These are phyloP conservation scores for Leucosporidium creatinivorum DNA, from an alignment of 768 basidiomycete species.

Conservation along the genomic window DNA sequence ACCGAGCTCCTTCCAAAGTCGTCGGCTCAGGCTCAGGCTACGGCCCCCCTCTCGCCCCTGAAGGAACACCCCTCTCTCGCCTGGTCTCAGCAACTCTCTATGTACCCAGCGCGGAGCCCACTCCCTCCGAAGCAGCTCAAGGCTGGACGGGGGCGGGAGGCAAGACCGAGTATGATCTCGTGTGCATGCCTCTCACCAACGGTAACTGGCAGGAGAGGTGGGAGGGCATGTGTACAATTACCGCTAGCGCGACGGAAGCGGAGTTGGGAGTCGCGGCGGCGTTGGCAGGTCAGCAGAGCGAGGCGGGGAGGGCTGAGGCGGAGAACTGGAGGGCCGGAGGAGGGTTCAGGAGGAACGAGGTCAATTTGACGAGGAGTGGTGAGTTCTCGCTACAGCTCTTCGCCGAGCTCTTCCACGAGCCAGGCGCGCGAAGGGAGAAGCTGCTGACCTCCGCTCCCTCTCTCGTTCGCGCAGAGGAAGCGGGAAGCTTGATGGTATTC, in stretches of 20 bases:
- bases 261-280: conserved; percentile 40
- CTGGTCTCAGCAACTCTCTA: conserved; percentile 28
- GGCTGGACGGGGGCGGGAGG: conserved; percentile 14
- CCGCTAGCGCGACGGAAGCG: conserved; percentile 44
- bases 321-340: conserved; percentile 83
- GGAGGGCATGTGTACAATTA: conserved; percentile 65
- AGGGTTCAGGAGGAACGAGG: conserved; percentile 70
- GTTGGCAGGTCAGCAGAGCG: conserved; percentile 20
- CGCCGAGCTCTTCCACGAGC: background rate
- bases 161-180: conserved; percentile 61
- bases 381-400: conserved; percentile 37
- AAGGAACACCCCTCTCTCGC: conserved; percentile 28
- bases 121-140: conserved; percentile 26
- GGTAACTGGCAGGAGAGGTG: conserved; percentile 78
- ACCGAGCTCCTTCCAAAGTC: conserved; percentile 36
- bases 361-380: conserved; percentile 85
- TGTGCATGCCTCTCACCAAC: conserved; percentile 84
- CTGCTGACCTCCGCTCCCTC: conserved; percentile 17
- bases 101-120: conserved; percentile 21
- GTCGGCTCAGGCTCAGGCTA: conserved; percentile 27
- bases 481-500: conserved; percentile 55
- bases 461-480: conserved; percentile 41
- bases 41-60: conserved; percentile 23
- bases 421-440: no score
- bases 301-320: conserved; percentile 47